Conservation (phyloP, 1,284 basidiomycete genomes). For the Malassezia dermatis region DNA sequence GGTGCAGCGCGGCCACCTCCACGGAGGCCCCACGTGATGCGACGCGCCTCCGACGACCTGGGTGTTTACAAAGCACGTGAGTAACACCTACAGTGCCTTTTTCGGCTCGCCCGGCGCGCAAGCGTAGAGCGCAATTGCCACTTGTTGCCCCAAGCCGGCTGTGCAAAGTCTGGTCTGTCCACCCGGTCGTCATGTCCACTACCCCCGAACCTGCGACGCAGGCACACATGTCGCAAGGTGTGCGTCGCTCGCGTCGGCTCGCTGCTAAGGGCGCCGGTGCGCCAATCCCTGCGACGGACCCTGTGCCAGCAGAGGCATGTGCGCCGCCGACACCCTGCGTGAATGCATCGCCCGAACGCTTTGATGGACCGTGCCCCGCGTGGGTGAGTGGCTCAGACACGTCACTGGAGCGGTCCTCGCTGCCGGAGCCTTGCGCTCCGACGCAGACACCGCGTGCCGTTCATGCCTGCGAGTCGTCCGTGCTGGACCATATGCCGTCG, state of each 20-base stretch:
- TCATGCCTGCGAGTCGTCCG: background rate
- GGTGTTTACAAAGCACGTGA: background rate
- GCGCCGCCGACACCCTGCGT: constrained; percentile 5
- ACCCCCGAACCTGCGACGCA: background rate
- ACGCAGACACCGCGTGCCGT: background rate
- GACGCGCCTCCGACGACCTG: background rate
- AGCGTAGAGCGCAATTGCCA: background rate
- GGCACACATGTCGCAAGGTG: background rate
- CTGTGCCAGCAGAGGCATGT: background rate
- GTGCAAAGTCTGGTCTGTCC: background rate
- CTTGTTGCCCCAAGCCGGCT: background rate
- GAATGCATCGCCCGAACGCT: background rate
- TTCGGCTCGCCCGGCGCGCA: background rate
- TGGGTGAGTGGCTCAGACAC: constrained; percentile 2
- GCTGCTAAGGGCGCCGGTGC: background rate
- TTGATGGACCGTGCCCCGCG: constrained; percentile 6
- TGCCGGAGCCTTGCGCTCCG: no score
- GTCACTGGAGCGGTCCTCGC: background rate
- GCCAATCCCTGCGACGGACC: background rate
- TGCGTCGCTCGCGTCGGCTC: constrained; percentile 6
- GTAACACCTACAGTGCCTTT: background rate
- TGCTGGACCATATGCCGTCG: background rate
- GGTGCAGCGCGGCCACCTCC: background rate
- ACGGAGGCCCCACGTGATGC: constrained; percentile 1
- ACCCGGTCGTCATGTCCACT: background rate